Base-by-base conservation (phyloP, 1,284 basidiomycete species). In the Neotropicomus parvogracilis region DNA sequence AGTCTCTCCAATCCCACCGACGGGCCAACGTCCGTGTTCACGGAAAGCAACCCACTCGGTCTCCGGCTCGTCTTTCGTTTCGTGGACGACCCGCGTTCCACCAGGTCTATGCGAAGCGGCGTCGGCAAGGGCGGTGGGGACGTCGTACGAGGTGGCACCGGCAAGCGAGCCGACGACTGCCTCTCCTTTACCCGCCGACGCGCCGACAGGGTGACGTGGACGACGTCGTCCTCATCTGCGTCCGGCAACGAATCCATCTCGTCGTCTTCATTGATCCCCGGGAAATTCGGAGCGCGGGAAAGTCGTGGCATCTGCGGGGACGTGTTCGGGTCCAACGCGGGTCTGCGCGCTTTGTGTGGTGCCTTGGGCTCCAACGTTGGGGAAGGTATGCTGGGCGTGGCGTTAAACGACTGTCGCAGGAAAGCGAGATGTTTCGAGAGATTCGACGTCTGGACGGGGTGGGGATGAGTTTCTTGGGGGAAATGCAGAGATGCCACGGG, bases 241-340 rank as follows among this genome's bases (percentile, higher is more conserved):
- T 74, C 75, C 2, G 70, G 70, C 10, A 72, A 68, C 14, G 65
- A 62, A 26, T 59, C 33, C 66, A 73, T 38, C 57, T 87, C 85
- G 0, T 86, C 83, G 40, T 86, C 85, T 59, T 88, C 85, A 29
- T 70, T 58, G 48, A 88, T 87, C 13, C 78, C 79, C 0, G 85
- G 81, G 26, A 88, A 64, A 42, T 77, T 80, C 3, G 85, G 85
- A 32, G 79, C 69, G 36, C 81, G 76, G n/a, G 85, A 75, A 46
- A 88, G 73, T 37, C 82, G 79, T 56, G 73, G 73, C 27, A 72
- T 64, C 42, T 74, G 73, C 0, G 79, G 79, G 12, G 78, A 76
- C 48, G 68, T 61, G 58, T 65, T 70, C 59, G 65, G 72, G 61
- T 70, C 71, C 56, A 56, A 66, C 48, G 56, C 61, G 54, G 62